Percentiles rank a stretch among this genome's conserved stretches.
These are phyloP conservation scores for Elongisporangium prolatum DNA, from an alignment of 352 stramenopile species.

Conservation along the genomic window DNA sequence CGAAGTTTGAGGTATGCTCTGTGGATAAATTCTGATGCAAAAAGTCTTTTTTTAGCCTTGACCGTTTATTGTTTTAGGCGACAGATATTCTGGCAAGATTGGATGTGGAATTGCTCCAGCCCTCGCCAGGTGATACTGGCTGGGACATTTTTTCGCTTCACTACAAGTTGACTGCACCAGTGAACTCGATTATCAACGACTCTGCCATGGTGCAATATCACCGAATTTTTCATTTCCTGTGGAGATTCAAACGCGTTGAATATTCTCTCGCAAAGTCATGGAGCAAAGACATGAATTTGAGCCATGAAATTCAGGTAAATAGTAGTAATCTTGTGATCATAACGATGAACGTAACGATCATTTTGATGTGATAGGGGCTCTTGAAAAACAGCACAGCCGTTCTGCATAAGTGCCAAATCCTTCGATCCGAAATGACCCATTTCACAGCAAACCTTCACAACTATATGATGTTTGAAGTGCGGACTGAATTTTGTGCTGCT, in stretches of 20 bases:
- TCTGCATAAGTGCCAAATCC: conserved; percentile 92
- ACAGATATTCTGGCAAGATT: conserved; percentile 91
- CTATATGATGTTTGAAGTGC: conserved; percentile 98
- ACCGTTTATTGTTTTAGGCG: conserved; percentile 29
- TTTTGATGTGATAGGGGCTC: conserved; percentile 35
- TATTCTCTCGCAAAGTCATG: conserved; percentile 95
- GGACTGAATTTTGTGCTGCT: neutral
- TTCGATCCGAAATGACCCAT: conserved; percentile 97
- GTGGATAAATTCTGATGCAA: neutral
- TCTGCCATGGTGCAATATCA: conserved; percentile 83
- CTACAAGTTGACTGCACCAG: conserved; percentile 83
- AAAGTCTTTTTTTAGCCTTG: neutral
- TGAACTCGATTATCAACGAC: conserved; percentile 89
- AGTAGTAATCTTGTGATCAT: neutral
- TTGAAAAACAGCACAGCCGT: conserved; percentile 55
- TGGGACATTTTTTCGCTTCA: conserved; percentile 95
- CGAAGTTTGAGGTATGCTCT: conserved; percentile 86
- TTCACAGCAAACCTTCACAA: conserved; percentile 97
- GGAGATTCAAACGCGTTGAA: conserved; percentile 88
- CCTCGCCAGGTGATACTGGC: conserved; percentile 81
- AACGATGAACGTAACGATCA: conserved; percentile 14
- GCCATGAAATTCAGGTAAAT: conserved; percentile 88
- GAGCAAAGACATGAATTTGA: conserved; percentile 95
- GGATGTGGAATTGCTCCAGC: conserved; percentile 88
- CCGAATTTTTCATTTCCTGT: conserved; percentile 89